Base-by-base conservation (phyloP, 1,284 basidiomycete species). In the Sanghuangporus weigelae region DNA sequence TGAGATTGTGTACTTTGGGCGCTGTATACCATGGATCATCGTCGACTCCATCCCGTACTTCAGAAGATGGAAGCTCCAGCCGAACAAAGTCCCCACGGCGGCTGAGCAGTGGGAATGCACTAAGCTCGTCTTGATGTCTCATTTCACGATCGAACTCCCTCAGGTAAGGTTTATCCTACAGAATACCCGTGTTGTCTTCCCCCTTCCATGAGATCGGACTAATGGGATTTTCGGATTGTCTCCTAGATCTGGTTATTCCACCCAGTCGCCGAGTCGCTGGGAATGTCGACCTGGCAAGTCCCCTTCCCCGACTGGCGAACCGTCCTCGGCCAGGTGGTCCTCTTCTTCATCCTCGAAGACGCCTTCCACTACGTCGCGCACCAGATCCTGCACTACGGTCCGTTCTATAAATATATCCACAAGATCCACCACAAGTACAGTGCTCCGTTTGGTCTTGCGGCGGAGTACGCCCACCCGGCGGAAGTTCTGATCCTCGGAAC, bases 351-450 rank as follows among this genome's bases (percentile, higher is more conserved):
- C 71, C 95, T 98, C 69, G 97, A 99, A 78, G 96, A 98, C 76
- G 86, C 90, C 69, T 97, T 93, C 84, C 95, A 97, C 75, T 92
- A 83, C 75, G 79, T 89, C 72, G 83, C 93, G 11, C 96, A 98
- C 78, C 89, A 93, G 71, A 89, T 88, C 10, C 85, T 97, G 21
- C 96, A 99, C 80, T 93, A 86, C 72, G 93, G 94, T 61, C 80
- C 87, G 3, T 82, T 99, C 63, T 99, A 99, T 86, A 97, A 95
- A 79, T 83, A 97, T 78, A 95, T 98, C 69, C 96, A 99, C 87
- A 98, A 98, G 81, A 82, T 95, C 54, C 93, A 98, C 77, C 96
- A 98, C 86, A 95, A 97, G 74, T 98, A 96, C 78, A 92, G 92
- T 21, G 96, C 96, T 21, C 96, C 96, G 0, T 98, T 98, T 73